phyloP scores from a whole-genome alignment of 495 filamentous ascomycete species.

The Aspergillus wentii region DNA sequence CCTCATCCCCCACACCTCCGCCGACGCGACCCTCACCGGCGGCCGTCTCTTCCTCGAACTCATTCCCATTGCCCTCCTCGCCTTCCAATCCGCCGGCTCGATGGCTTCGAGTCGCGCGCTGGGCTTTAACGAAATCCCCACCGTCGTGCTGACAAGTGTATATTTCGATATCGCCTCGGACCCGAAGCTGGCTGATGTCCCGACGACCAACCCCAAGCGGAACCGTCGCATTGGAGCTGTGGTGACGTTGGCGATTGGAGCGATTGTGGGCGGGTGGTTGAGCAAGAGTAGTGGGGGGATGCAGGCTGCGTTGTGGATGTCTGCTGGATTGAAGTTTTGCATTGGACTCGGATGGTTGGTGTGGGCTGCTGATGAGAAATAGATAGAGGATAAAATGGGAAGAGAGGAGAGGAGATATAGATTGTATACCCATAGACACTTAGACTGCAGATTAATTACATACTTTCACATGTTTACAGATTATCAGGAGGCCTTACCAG shows the following conservation, averaged over 20 bases:
- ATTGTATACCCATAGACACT: no score
- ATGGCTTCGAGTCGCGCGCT: slow-evolving; percentile 61
- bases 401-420: background rate
- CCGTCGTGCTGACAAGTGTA: slow-evolving; percentile 66
- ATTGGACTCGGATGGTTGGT: slow-evolving; percentile 38
- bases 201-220: slow-evolving; percentile 54
- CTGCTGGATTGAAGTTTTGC: slow-evolving; percentile 50
- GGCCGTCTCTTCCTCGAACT: slow-evolving; percentile 41
- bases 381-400: background rate
- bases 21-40: slow-evolving; percentile 17
- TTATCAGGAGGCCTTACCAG: no score
- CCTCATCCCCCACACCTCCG: slow-evolving; percentile 38
- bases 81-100: slow-evolving; percentile 67
- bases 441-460: no score
- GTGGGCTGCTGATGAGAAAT: slow-evolving; percentile 25
- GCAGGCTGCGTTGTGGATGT: slow-evolving; percentile 54
- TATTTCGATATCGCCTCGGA: slow-evolving; percentile 65
- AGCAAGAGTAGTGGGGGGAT: slow-evolving; percentile 51
- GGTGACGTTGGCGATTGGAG: slow-evolving; percentile 52
- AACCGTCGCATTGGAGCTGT: slow-evolving; percentile 58
- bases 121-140: slow-evolving; percentile 65
- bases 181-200: slow-evolving; percentile 41
- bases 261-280: slow-evolving; percentile 61
- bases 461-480: no score
- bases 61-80: slow-evolving; percentile 58